Evolutionary conservation across 164 flowering plant genomes (phyloP).

Genomic region (Vitis cinerea): DNA sequence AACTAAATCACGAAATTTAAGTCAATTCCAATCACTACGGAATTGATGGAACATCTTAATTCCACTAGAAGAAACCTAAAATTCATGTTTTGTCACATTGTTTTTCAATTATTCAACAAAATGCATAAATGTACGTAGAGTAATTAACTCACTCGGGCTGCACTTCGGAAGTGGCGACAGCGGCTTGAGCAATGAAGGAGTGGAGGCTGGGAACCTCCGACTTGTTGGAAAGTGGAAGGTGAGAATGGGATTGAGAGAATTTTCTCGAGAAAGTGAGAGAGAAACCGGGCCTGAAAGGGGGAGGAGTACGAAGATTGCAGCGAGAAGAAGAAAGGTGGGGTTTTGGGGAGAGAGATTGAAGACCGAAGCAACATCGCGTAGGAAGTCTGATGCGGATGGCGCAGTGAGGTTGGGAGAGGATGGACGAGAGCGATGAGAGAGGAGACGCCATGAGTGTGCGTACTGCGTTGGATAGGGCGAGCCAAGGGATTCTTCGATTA

Average conservation of each 20-base stretch:
- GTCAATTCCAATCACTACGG: too few relatives aligned
- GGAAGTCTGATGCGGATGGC: constrained; percentile 29
- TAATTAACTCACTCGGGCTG: constrained; percentile 25
- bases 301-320: background rate
- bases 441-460: constrained; percentile 32
- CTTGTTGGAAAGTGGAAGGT: background rate
- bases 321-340: constrained; percentile 4
- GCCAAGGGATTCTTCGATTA: too few relatives aligned
- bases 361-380: constrained; percentile 22
- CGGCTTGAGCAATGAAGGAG: constrained; percentile 37
- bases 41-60: background rate
- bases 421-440: constrained; percentile 39
- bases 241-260: constrained; percentile 22
- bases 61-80: background rate
- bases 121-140: background rate
- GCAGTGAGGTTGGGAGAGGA: constrained; percentile 34
- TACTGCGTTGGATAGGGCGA: constrained; percentile 12
- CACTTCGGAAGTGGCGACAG: constrained; percentile 27
- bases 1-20: too few relatives aligned
- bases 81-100: background rate
- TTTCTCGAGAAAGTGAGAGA: constrained; percentile 25
- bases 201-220: constrained; percentile 30
- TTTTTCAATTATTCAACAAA: too few relatives aligned
- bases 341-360: constrained; percentile 20
- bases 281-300: constrained; percentile 9